Evolutionary conservation across 805 yeast genomes (phyloP), one percentile per base, ranked within the genome.

Genomic region (Candida berthetii): DNA sequence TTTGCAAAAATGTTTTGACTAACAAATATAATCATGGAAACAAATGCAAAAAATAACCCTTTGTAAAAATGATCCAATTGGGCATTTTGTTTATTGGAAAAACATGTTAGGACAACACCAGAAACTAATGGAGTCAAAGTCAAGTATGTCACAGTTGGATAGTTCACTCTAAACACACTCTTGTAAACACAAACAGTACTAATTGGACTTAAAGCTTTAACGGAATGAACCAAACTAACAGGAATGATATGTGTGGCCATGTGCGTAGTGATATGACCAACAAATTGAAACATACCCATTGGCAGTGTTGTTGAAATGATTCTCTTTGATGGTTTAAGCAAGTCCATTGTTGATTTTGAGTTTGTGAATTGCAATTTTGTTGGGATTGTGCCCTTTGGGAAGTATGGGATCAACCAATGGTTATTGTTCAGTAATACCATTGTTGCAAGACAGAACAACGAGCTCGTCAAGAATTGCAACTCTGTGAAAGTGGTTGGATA

Each of bases 221-320:
- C 81, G 8, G 97, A 89, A 61, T 91, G 97, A 17, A 93, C 97
- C 48, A 90, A 66, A 5, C 96, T 85, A n/a, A 93, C 96, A 0
- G 96, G 96, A 39, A 93, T 86, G 46, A 85, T 62, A 2, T 90
- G 76, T 2, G 96, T 89, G n/a, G 98, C 91, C 57, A 85, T 85
- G 59, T 90, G 96, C 7, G 95, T 78, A 13, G 95, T 78, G 47
- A 90, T 79, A 61, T 91, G 98, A 17, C 98, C 99, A 17, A 82
- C 68, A 50, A 91, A 85, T 66, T 91, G 98, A 65, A 91, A 93
- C 46, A 81, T 68, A 7, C 97, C 98, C 96, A 91, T 88, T 16
- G 98, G 98, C 18, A 87, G 75, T 0, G 96, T 87, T 13, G 88
- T 82, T 38, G 66, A 55, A 14, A 85, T 50, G 28, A 82, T 67